phyloP scores from a whole-genome alignment of 768 basidiomycete genomes.

The Scleroderma bovista region DNA sequence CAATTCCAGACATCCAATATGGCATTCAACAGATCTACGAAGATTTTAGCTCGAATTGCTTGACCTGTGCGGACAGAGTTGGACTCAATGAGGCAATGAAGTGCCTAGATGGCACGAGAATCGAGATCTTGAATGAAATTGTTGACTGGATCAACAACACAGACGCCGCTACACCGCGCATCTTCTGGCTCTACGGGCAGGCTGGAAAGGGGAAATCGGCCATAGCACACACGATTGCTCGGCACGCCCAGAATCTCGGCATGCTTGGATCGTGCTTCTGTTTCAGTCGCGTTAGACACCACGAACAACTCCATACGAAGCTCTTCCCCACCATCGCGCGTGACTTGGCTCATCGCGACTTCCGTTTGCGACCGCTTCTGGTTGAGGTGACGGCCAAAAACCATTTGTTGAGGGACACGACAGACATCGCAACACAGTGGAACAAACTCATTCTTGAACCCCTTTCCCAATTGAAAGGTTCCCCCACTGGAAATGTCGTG shows the following conservation, averaged over 20 bases:
- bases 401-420: not conserved
- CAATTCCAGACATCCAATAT: no score
- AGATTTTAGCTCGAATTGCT: no score
- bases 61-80: no score
- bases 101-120: conserved; percentile 5
- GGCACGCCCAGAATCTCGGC: conserved; percentile 3
- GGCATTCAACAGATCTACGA: no score
- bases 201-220: not conserved
- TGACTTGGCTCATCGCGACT: conserved; percentile 13
- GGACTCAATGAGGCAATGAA: not conserved
- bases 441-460: conserved; percentile 14
- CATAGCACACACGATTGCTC: conserved; percentile 9
- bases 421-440: conserved; percentile 7
- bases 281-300: conserved; percentile 4
- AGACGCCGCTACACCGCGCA: not conserved
- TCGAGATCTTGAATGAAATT: conserved; percentile 3
- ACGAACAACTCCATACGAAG: conserved; percentile 1
- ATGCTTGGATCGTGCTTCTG: conserved; percentile 16
- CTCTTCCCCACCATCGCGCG: not conserved
- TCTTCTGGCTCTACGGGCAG: conserved; percentile 10
- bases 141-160: conserved; percentile 8
- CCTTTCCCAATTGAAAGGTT: not conserved
- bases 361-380: not conserved
- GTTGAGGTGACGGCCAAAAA: not conserved
- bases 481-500: conserved; percentile 16